A percentile compares a stretch with the other conserved stretches of the same genome.
phyloP scores from a whole-genome alignment of 1,284 basidiomycete genomes.

The Puccinia triticina region DNA sequence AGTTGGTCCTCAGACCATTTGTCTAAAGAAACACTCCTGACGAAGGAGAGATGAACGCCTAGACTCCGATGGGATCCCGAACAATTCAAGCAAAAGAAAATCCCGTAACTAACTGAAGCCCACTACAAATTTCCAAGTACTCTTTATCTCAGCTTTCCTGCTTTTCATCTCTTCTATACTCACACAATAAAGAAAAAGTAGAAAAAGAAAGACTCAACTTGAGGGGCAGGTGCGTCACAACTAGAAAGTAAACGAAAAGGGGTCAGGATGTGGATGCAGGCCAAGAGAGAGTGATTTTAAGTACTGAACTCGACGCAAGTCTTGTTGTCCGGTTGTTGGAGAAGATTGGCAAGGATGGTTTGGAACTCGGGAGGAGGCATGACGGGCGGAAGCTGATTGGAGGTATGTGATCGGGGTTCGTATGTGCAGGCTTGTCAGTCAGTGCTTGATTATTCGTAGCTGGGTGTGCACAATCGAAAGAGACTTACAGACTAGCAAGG shows the following conservation, averaged over 20 bases:
- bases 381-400: background rate
- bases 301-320: slow-evolving; percentile 39
- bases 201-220: background rate
- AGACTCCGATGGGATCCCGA: slow-evolving; percentile 85
- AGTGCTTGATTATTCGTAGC: too few relatives aligned
- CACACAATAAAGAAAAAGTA: background rate
- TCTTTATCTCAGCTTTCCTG: background rate
- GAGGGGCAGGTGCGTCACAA: slow-evolving; percentile 41
- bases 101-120: slow-evolving; percentile 79
- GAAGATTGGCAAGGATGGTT: slow-evolving; percentile 31
- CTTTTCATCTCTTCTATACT: background rate
- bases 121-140: slow-evolving; percentile 67
- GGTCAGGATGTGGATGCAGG: background rate
- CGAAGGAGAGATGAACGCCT: slow-evolving; percentile 79
- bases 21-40: slow-evolving; percentile 55
- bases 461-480: too few relatives aligned
- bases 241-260: background rate
- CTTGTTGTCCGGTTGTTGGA: slow-evolving; percentile 43
- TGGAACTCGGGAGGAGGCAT: slow-evolving; percentile 34
- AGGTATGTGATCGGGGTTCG: too few relatives aligned
- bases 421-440: too few relatives aligned
- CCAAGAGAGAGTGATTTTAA: too few relatives aligned
- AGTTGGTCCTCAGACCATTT: slow-evolving; percentile 45
- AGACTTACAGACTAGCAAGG: too few relatives aligned
- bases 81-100: slow-evolving; percentile 88